Evolutionary conservation across 768 basidiomycete genomes (phyloP).

Genomic region (Suillus lakei): DNA sequence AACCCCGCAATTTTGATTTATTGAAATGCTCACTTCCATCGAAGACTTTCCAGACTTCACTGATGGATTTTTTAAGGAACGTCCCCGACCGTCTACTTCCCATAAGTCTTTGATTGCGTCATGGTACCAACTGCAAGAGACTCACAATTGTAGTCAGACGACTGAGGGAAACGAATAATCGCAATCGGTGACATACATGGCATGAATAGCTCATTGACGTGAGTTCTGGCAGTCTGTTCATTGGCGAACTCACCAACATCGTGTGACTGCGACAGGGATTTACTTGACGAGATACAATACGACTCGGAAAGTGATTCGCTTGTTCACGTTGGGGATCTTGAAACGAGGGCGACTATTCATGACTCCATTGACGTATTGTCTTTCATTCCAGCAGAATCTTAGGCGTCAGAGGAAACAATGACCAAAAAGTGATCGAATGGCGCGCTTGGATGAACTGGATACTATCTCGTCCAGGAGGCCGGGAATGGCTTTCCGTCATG

Average conservation of each 20-base stretch:
- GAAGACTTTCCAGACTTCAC: constrained; percentile 59
- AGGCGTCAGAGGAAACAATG: constrained; percentile 94
- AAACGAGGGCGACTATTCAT: constrained; percentile 68
- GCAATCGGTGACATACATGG: constrained; percentile 92
- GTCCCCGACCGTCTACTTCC: constrained; percentile 57
- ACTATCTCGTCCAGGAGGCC: constrained; percentile 41
- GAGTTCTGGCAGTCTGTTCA: constrained; percentile 28
- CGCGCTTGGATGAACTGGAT: constrained; percentile 87
- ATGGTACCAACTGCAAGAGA: not conserved
- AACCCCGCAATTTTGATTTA: no score
- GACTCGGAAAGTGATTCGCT: constrained; percentile 65
- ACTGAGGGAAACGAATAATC: constrained; percentile 60
- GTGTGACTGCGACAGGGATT: constrained; percentile 44
- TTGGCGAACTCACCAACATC: constrained; percentile 2
- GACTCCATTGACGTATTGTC: constrained; percentile 66
- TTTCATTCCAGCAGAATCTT: constrained; percentile 68
- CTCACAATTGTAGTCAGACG: constrained; percentile 41
- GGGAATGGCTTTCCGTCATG: constrained; percentile 58
- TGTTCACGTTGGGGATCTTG: constrained; percentile 83
- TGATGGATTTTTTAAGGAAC: constrained; percentile 35
- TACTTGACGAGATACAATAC: constrained; percentile 69
- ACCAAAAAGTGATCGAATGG: constrained; percentile 93
- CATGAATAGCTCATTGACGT: constrained; percentile 73
- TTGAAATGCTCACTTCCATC: constrained; percentile 9
- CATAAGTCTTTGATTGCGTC: constrained; percentile 42